These are phyloP conservation scores for Grigorovia jiainica DNA, from an alignment of 805 yeast species.

Conservation along the genomic window DNA sequence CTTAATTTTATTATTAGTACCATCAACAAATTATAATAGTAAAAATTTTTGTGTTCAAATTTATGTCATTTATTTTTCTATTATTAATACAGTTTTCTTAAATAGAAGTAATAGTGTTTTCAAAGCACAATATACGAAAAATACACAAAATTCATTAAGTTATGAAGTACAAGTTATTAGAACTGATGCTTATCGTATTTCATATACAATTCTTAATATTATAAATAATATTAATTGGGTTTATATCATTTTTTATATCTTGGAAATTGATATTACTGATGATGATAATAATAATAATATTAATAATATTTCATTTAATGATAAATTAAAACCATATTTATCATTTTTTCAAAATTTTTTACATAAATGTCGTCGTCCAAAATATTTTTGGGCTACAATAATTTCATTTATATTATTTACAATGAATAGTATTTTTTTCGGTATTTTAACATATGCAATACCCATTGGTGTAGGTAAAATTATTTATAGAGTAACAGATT, in stretches of 20 bases:
- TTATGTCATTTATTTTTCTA: constrained; percentile 49
- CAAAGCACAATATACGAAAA: constrained; percentile 39
- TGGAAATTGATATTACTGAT: constrained; percentile 9
- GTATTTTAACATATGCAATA: neutral
- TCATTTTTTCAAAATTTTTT: neutral
- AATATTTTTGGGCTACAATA: neutral
- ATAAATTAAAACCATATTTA: neutral
- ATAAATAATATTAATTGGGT: constrained; percentile 22
- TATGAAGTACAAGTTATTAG: constrained; percentile 20
- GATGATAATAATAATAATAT: neutral
- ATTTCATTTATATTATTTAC: neutral
- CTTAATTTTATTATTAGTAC: constrained; percentile 40
- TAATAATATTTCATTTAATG: neutral
- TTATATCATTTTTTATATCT: constrained; percentile 22
- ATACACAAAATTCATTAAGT: constrained; percentile 43
- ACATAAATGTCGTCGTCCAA: neutral
- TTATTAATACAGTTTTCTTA: constrained; percentile 44
- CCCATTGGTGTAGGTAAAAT: neutral
- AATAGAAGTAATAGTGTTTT: constrained; percentile 34
- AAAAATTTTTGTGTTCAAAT: constrained; percentile 50
- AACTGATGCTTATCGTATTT: constrained; percentile 10
- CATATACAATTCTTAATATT: constrained; percentile 10
- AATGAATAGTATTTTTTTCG: neutral
- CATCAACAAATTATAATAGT: constrained; percentile 36
- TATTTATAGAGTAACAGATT: neutral